Evolutionary conservation across 2,329 filamentous ascomycete species (phyloP), one percentile per base, ranked within the genome.

Genomic region (Diaporthe sp.): DNA sequence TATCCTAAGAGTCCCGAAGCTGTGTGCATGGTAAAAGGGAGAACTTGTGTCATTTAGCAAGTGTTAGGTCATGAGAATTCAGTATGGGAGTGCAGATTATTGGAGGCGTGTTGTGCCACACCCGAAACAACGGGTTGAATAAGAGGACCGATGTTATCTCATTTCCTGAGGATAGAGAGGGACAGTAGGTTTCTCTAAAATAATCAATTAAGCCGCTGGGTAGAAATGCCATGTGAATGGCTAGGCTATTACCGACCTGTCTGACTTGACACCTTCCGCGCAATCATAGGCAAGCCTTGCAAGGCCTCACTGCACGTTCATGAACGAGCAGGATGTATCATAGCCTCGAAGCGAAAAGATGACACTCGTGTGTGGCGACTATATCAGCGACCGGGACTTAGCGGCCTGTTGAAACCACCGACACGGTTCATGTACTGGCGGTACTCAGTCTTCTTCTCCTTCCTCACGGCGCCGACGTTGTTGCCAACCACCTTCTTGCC

Each of bases 401-500:
- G 85, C 60, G 94, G 94, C 79, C 94, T 85, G 82, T 96, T 97
- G 86, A 97, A 97, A 8, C 94, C 94, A 73, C 94, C 94, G 69
- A 92, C 87, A 73, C 94, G 90, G 81, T 97, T 97, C 92, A 99
- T 99, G 84, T 99, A 99, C 89, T 99, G 97, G 79, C 97, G 90
- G 81, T 98, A 98, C 87, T 97, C 91, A 19, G 93, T 94, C 90
- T 95, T 96, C 91, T 98, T 98, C 85, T 97, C 95, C 88, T 97
- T 98, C 78, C 93, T 88, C 70, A 98, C 92, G 0, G 88, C 95
- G 72, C 94, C 96, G 55, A 93, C 91, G 81, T 95, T 92, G 82
- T 99, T 99, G 2, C 97, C 97, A 0, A 90, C 89, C 1, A 99
- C 92, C 82, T 98, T 97, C 72, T 93, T 95, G 75, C 94, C 92